Conservation (phyloP, 2,329 filamentous ascomycete genomes). For the Harringtonia aguacate region DNA sequence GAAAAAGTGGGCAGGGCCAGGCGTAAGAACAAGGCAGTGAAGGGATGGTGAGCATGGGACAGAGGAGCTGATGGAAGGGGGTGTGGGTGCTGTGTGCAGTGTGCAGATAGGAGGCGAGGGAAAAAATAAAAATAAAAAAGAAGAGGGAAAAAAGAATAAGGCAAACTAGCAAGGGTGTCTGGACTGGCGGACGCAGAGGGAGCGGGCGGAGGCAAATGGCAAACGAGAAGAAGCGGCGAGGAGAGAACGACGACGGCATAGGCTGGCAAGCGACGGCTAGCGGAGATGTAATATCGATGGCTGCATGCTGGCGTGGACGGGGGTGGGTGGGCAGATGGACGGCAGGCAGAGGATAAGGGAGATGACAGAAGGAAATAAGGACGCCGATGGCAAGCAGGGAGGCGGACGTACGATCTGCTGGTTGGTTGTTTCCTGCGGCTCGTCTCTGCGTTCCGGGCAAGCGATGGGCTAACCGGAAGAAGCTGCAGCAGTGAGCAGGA, state of each 20-base stretch:
- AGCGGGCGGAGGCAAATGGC: slow-evolving; percentile 4
- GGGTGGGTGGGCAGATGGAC: slow-evolving; percentile 1
- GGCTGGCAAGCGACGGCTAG: slow-evolving; percentile 3
- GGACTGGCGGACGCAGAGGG: not conserved
- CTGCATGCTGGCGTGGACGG: not conserved
- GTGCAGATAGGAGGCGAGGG: not conserved
- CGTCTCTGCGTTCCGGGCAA: not conserved
- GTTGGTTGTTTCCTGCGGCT: not conserved
- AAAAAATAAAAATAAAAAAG: not conserved
- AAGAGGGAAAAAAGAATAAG: not conserved
- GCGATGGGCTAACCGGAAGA: no score
- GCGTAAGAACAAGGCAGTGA: not conserved
- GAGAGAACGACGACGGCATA: not conserved
- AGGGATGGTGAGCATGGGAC: not conserved
- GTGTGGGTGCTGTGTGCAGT: not conserved
- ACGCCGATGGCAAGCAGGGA: no score
- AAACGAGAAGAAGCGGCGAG: not conserved
- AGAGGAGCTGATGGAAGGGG: not conserved
- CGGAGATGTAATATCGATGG: no score
- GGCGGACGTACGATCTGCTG: not conserved
- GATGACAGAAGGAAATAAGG: not conserved
- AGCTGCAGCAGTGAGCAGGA: no score
- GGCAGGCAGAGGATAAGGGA: not conserved
- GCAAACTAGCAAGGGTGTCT: slow-evolving; percentile 2
- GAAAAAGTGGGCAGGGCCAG: not conserved